Evolutionary conservation across 495 filamentous ascomycete species (phyloP).

Genomic region (Trichoderma reesei): DNA sequence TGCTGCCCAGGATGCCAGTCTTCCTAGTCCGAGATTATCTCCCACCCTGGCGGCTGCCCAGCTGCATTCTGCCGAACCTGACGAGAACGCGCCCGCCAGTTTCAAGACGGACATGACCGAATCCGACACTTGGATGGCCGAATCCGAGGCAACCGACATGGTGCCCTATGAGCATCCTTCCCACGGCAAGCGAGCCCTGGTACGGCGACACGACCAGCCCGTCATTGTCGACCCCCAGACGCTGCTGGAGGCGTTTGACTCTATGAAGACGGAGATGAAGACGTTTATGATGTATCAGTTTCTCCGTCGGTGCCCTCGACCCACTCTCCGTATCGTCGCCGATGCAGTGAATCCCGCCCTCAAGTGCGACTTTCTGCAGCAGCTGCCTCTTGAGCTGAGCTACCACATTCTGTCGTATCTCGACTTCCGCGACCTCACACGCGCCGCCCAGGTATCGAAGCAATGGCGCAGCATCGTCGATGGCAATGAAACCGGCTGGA

Average conservation of each 20-base stretch:
- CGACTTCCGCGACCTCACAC: conserved; percentile 78
- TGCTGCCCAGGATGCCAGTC: conserved; percentile 72
- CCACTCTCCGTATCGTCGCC: conserved; percentile 84
- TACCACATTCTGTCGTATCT: conserved; percentile 81
- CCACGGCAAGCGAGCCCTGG: conserved; percentile 14
- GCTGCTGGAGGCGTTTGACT: conserved; percentile 84
- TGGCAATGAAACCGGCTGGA: conserved; percentile 91
- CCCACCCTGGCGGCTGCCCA: conserved; percentile 79
- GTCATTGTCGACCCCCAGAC: conserved; percentile 62
- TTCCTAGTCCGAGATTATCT: conserved; percentile 90
- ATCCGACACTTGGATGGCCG: conserved; percentile 13
- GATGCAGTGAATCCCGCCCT: conserved; percentile 92
- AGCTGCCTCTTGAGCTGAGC: conserved; percentile 79
- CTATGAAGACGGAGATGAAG: conserved; percentile 79
- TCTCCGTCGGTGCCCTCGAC: conserved; percentile 76
- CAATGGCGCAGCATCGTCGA: conserved; percentile 86
- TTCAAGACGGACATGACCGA: conserved; percentile 12
- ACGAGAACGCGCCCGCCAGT: conserved; percentile 21
- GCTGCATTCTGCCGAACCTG: conserved; percentile 28
- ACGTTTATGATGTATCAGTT: conserved; percentile 94
- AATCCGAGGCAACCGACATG: conserved; percentile 21
- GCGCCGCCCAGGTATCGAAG: conserved; percentile 87
- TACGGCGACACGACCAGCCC: conserved; percentile 15
- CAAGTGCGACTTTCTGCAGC: conserved; percentile 81
- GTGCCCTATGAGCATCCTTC: conserved; percentile 11